These are phyloP conservation scores for Croton laevigatus DNA, from an alignment of 441 rosid species.

Conservation along the genomic window DNA sequence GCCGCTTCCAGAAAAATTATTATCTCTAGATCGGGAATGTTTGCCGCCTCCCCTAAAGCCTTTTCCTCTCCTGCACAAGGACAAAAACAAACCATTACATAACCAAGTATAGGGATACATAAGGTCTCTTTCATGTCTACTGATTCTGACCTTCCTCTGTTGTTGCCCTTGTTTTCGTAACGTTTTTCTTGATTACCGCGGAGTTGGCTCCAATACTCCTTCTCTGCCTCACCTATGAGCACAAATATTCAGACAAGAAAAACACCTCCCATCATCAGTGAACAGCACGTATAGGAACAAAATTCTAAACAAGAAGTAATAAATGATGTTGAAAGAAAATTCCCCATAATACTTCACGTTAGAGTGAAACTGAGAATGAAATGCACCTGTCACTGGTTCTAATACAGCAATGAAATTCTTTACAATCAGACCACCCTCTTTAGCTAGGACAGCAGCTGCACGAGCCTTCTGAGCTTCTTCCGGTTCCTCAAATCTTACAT, in stretches of 20 bases:
- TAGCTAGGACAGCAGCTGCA: constrained; percentile 84
- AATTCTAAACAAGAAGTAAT: neutral
- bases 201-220: constrained; percentile 66
- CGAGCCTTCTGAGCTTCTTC: constrained; percentile 94
- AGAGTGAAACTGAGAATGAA: neutral
- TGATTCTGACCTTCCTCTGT: neutral
- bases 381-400: constrained; percentile 86
- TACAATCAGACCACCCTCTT: constrained; percentile 76
- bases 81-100: neutral
- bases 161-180: constrained; percentile 31
- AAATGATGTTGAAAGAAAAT: neutral
- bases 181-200: constrained; percentile 50
- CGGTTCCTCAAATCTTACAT: constrained; percentile 76
- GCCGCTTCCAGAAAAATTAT: constrained; percentile 38
- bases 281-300: neutral
- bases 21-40: constrained; percentile 47
- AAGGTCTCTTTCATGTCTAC: no score
- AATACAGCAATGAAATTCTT: constrained; percentile 70
- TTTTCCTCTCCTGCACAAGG: constrained; percentile 62
- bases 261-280: constrained; percentile 15
- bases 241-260: no score
- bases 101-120: neutral
- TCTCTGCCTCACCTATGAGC: constrained; percentile 62
- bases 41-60: constrained; percentile 57
- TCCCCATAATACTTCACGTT: neutral